Conservation (phyloP, 2,329 filamentous ascomycete genomes). For the Talaromyces sp. region DNA sequence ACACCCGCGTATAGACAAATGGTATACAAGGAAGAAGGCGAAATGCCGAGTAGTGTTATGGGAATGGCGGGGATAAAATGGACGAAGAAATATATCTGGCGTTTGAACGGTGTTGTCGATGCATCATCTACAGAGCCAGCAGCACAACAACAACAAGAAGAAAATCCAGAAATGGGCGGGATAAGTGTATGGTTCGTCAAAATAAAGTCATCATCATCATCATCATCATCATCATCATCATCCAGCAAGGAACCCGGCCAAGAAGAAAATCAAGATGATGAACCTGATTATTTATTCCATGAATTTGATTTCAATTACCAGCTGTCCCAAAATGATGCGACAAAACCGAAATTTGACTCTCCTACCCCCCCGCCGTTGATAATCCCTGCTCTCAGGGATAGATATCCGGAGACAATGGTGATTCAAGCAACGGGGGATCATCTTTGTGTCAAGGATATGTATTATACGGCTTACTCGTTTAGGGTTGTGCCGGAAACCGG, state of each 20-base stretch:
- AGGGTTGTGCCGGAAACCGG: conserved; percentile 27
- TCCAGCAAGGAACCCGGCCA: neutral
- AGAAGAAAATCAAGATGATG: conserved; percentile 22
- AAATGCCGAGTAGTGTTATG: conserved; percentile 28
- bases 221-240: too few relatives aligned
- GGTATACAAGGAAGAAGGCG: conserved; percentile 41
- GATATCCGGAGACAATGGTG: conserved; percentile 23
- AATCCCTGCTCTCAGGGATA: neutral
- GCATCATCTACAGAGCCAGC: neutral
- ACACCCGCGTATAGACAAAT: conserved; percentile 20
- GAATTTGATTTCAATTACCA: conserved; percentile 32
- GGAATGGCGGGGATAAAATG: conserved; percentile 27
- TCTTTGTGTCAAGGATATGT: conserved; percentile 45
- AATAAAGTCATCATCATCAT: too few relatives aligned
- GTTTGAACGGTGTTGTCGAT: conserved; percentile 19
- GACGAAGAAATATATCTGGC: conserved; percentile 45
- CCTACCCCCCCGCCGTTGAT: conserved; percentile 15
- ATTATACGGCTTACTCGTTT: conserved; percentile 43
- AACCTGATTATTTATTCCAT: conserved; percentile 43
- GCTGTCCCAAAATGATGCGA: neutral
- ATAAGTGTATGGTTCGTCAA: conserved; percentile 46
- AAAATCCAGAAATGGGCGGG: conserved; percentile 12
- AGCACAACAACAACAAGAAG: neutral
- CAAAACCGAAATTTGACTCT: conserved; percentile 17
- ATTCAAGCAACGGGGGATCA: conserved; percentile 39